Conservation (phyloP, 2,329 filamentous ascomycete genomes). For the Pestalotiopsis fici region DNA sequence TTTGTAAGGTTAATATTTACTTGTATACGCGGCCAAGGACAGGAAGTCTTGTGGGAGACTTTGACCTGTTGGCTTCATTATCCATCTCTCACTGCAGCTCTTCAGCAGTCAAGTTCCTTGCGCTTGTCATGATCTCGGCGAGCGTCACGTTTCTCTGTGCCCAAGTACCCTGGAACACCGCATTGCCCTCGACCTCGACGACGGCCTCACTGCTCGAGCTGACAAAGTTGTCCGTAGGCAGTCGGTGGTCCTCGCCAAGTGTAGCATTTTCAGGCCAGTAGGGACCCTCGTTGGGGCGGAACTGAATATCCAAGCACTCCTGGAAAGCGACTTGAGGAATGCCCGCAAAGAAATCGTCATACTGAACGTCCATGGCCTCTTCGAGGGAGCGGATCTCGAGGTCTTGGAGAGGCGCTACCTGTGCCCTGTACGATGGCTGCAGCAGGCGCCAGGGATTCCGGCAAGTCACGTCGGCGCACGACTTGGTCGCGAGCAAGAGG, state of each 20-base stretch:
- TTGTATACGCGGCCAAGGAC: no score
- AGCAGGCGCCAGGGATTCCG: slow-evolving; percentile 50
- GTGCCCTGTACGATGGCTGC: slow-evolving; percentile 40
- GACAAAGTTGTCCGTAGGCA: slow-evolving; percentile 7
- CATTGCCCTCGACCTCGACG: background rate
- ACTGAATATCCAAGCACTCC: slow-evolving; percentile 7
- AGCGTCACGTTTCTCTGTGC: slow-evolving; percentile 4
- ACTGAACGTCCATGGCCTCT: slow-evolving; percentile 49
- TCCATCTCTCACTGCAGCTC: background rate
- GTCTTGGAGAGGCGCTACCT: slow-evolving; percentile 11
- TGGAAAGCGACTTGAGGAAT: slow-evolving; percentile 1
- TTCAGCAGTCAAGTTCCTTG: background rate
- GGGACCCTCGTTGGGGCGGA: background rate
- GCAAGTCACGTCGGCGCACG: slow-evolving; percentile 21
- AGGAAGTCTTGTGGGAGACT: no score
- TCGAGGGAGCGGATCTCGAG: slow-evolving; percentile 50
- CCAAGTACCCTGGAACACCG: background rate
- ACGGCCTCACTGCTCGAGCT: background rate
- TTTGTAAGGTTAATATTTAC: no score
- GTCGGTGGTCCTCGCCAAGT: background rate
- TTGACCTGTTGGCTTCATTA: no score
- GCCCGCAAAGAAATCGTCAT: slow-evolving; percentile 54
- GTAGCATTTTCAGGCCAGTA: background rate
- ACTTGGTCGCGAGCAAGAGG: slow-evolving; percentile 26
- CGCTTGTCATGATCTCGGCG: background rate